Evolutionary conservation across 1,139 yeast species (phyloP), one percentile per base, ranked within the genome.

Genomic region (Yarrowia galli): DNA sequence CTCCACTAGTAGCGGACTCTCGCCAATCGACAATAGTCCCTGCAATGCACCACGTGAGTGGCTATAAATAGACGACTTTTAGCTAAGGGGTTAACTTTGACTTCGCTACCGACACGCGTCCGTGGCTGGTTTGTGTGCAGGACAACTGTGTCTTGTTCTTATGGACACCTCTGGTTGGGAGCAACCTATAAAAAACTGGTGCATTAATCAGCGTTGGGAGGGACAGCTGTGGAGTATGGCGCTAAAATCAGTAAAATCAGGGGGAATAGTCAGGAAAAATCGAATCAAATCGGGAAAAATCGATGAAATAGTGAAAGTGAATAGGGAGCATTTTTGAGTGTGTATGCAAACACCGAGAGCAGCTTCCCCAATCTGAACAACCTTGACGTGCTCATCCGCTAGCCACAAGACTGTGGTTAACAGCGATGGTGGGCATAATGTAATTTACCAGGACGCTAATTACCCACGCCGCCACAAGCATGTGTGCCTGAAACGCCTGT

Each of bases 11-110:
- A 32, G 23, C 13, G 12, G 36, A 23, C 38, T 40, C 20, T 7
- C 32, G 32, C 32, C 23, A 32, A 40, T 38, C 46, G 46, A 42
- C 35, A 36, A 25, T n/a, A 43, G 64, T 32, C 40, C 22, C 64
- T 58, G 64, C 64, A 58, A 58, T 58, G 64, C 64, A 58, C 51
- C 64, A 58, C 64, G 64, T 58, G 64, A 43, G 51, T n/a, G 48
- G 61, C 61, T 54, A 54, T 40, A 32, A 54, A 54, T 54, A 54
- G 61, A 53, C 32, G 43, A 22, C 15, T n/a, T 22, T 54, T 54
- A 54, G 36, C 46, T 40, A 54, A 40, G 61, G 61, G 46, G 61
- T 43, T 23, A 58, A 58, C 64, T 58, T 58, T 58, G 49, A 43
- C 38, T 28, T 25, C 35, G 64, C 16, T 16, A 28, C 49, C 9